These are phyloP conservation scores for Groenewaldozyma sp. DNA, from an alignment of 1,139 yeast genomes.

Conservation along the genomic window DNA sequence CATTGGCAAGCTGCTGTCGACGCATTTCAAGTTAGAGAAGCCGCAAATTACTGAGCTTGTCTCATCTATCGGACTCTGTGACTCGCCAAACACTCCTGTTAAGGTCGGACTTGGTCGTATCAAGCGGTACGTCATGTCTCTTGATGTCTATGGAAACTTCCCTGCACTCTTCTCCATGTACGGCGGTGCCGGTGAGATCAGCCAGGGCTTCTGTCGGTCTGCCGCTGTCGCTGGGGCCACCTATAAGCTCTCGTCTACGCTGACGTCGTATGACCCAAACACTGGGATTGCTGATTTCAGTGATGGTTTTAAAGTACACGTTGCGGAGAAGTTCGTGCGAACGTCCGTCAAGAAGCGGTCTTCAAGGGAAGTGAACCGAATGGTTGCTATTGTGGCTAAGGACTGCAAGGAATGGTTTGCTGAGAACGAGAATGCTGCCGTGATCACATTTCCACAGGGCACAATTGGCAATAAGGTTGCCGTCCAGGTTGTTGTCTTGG, in stretches of 20 bases:
- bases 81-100: slow-evolving; percentile 49
- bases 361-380: slow-evolving; percentile 46
- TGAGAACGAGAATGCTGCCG: slow-evolving; percentile 72
- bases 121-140: slow-evolving; percentile 73
- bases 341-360: slow-evolving; percentile 8
- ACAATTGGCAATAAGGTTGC: slow-evolving; percentile 62
- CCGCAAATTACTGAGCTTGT: slow-evolving; percentile 78
- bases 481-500: slow-evolving; percentile 81
- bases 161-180: slow-evolving; percentile 87
- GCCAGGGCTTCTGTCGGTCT: slow-evolving; percentile 94
- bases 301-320: slow-evolving; percentile 68
- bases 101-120: slow-evolving; percentile 72
- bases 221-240: slow-evolving; percentile 99
- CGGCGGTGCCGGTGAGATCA: slow-evolving; percentile 93
- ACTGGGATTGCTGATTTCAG: slow-evolving; percentile 60
- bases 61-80: slow-evolving; percentile 75
- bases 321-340: slow-evolving; percentile 61
- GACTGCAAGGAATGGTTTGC: slow-evolving; percentile 89
- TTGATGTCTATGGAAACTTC: slow-evolving; percentile 88
- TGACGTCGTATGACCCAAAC: slow-evolving; percentile 55
- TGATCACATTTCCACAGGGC: slow-evolving; percentile 90
- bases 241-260: slow-evolving; percentile 65
- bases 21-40: slow-evolving; percentile 58
- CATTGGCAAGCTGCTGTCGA: slow-evolving; percentile 47
- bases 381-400: slow-evolving; percentile 75